These are phyloP conservation scores for Dentipellis fragilis DNA, from an alignment of 768 basidiomycete genomes.

Conservation along the genomic window DNA sequence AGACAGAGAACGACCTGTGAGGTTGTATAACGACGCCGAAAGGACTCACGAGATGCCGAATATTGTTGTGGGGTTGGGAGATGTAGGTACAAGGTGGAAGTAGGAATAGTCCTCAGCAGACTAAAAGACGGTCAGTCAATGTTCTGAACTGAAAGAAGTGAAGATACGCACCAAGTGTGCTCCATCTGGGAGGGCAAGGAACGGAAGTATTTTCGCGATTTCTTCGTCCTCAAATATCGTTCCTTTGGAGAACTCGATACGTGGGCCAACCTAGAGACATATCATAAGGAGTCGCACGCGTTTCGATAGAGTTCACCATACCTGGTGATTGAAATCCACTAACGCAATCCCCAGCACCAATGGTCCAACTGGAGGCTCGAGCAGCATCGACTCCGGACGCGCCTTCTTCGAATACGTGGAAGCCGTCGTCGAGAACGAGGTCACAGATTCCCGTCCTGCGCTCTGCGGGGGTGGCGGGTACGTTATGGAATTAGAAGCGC, in stretches of 20 bases:
- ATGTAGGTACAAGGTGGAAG: slow-evolving; percentile 79
- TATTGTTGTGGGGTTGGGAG: slow-evolving; percentile 65
- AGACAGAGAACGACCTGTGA: neutral
- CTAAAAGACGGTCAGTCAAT: slow-evolving; percentile 26
- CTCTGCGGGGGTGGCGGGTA: slow-evolving; percentile 51
- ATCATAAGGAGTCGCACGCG: neutral
- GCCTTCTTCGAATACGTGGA: slow-evolving; percentile 52
- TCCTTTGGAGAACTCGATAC: slow-evolving; percentile 75
- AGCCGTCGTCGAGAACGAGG: slow-evolving; percentile 47
- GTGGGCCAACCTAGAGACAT: slow-evolving; percentile 69
- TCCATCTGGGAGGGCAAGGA: slow-evolving; percentile 93
- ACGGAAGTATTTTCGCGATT: slow-evolving; percentile 77
- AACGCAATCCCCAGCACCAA: slow-evolving; percentile 80
- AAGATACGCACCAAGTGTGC: slow-evolving; percentile 71
- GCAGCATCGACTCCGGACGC: slow-evolving; percentile 68
- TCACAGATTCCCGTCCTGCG: slow-evolving; percentile 39
- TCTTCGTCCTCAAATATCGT: slow-evolving; percentile 81
- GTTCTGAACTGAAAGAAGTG: neutral
- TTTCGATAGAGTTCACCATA: slow-evolving; percentile 20
- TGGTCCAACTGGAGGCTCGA: slow-evolving; percentile 48
- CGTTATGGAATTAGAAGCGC: slow-evolving; percentile 19
- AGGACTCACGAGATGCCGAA: slow-evolving; percentile 88
- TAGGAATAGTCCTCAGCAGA: slow-evolving; percentile 93
- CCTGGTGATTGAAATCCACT: slow-evolving; percentile 94
- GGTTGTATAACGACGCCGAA: neutral